phyloP scores from a whole-genome alignment of 768 basidiomycete species.

The Leucosporidium yakuticum region DNA sequence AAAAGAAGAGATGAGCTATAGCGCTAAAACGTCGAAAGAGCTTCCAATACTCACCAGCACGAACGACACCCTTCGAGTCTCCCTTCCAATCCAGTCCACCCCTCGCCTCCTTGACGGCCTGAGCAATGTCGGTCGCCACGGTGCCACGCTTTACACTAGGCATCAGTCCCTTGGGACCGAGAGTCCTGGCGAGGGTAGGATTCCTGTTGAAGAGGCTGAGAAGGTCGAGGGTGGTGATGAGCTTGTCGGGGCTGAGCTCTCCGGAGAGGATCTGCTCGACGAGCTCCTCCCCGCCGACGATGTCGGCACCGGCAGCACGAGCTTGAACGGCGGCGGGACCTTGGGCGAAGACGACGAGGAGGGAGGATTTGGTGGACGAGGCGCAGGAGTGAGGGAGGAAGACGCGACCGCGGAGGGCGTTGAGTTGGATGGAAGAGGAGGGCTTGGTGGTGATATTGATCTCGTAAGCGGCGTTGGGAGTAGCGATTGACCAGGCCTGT shows the following conservation, averaged over 20 bases:
- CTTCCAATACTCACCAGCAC: slow-evolving; percentile 53
- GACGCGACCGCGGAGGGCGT: slow-evolving; percentile 80
- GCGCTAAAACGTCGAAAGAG: background rate
- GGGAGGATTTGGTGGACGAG: slow-evolving; percentile 37
- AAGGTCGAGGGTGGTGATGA: slow-evolving; percentile 74
- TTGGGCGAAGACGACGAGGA: slow-evolving; percentile 88
- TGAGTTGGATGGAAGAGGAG: slow-evolving; percentile 59
- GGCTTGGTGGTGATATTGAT: slow-evolving; percentile 67
- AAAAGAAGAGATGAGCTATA: background rate
- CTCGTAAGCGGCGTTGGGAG: slow-evolving; percentile 69
- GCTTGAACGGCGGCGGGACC: slow-evolving; percentile 76
- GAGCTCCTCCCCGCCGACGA: slow-evolving; percentile 84
- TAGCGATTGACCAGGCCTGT: slow-evolving; percentile 44
- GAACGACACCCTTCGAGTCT: slow-evolving; percentile 76
- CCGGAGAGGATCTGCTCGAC: slow-evolving; percentile 61
- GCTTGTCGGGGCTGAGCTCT: slow-evolving; percentile 69
- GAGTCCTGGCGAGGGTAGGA: slow-evolving; percentile 62
- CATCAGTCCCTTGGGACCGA: slow-evolving; percentile 88
- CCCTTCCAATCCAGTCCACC: slow-evolving; percentile 90
- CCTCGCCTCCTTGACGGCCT: slow-evolving; percentile 69
- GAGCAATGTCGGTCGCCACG: slow-evolving; percentile 79
- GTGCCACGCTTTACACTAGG: slow-evolving; percentile 89
- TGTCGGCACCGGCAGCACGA: slow-evolving; percentile 75
- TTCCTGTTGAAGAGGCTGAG: slow-evolving; percentile 66
- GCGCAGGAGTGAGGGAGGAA: slow-evolving; percentile 57